Evolutionary conservation across 345 rosid genomes (phyloP).

Genomic region (Citrus unshiu): DNA sequence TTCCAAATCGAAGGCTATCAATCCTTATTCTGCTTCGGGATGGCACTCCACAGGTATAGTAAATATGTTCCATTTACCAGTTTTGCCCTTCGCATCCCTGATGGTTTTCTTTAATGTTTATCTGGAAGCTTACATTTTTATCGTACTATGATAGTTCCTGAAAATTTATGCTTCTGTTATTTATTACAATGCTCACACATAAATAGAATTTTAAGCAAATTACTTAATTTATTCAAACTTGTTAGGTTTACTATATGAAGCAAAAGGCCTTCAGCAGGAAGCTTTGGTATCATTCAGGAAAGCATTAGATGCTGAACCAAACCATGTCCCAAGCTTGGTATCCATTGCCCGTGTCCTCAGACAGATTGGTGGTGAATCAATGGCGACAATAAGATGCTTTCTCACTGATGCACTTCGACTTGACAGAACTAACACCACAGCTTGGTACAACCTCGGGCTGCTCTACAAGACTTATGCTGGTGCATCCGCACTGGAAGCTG

Average conservation of each 20-base stretch:
- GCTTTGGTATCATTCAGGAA: slow-evolving; percentile 45
- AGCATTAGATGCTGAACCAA: slow-evolving; percentile 51
- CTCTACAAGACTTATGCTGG: slow-evolving; percentile 35
- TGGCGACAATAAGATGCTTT: slow-evolving; percentile 39
- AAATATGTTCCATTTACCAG: background rate
- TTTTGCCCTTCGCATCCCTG: background rate
- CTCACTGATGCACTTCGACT: slow-evolving; percentile 51
- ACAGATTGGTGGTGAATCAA: slow-evolving; percentile 31
- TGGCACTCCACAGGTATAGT: slow-evolving; percentile 46
- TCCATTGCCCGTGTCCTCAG: slow-evolving; percentile 48
- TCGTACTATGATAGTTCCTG: background rate
- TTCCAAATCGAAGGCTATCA: slow-evolving; percentile 53
- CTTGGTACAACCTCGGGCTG: slow-evolving; percentile 67
- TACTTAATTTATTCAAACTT: background rate
- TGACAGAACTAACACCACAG: slow-evolving; percentile 47
- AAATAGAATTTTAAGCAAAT: background rate
- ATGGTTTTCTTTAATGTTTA: background rate
- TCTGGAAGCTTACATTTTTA: background rate
- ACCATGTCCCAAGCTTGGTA: slow-evolving; percentile 56
- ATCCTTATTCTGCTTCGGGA: slow-evolving; percentile 52
- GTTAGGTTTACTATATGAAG: slow-evolving; percentile 44
- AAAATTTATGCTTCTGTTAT: background rate
- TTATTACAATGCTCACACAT: background rate
- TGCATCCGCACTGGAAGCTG: slow-evolving; percentile 40
- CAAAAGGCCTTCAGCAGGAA: slow-evolving; percentile 42